Percentiles rank a stretch among this genome's conserved stretches.
Evolutionary conservation across 108 stramenopile genomes (phyloP).

Genomic region (Conticribra guillardii): DNA sequence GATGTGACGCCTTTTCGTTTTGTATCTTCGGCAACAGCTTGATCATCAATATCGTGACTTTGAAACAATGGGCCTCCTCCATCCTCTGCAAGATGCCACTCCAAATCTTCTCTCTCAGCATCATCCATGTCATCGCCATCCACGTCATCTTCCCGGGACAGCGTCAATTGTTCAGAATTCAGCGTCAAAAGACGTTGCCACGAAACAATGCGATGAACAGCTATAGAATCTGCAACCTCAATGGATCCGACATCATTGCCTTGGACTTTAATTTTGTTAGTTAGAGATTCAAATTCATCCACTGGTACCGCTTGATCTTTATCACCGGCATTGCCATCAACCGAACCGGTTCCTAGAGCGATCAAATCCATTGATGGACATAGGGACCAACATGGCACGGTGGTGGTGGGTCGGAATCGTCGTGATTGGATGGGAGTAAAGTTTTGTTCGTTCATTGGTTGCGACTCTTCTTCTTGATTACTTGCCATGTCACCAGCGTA

Average conservation of each 20-base stretch:
- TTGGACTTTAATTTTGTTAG: background rate
- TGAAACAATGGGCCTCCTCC: slow-evolving; percentile 18
- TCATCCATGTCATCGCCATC: slow-evolving; percentile 5
- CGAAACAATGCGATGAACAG: slow-evolving; percentile 68
- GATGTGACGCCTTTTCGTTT: slow-evolving; percentile 10
- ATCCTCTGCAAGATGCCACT: slow-evolving; percentile 37
- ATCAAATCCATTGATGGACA: slow-evolving; percentile 89
- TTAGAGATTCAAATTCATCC: background rate
- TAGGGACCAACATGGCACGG: slow-evolving; percentile 46
- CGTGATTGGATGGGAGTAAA: slow-evolving; percentile 68
- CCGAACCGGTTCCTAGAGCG: slow-evolving; percentile 37
- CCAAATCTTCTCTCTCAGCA: slow-evolving; percentile 14
- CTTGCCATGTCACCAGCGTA: too few species aligned
- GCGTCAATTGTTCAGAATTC: slow-evolving; percentile 19
- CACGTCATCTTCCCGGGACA: slow-evolving; percentile 19
- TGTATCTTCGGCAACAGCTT: background rate
- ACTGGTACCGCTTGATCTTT: too few species aligned
- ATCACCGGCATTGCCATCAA: background rate
- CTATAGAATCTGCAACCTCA: slow-evolving; percentile 30
- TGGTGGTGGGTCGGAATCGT: slow-evolving; percentile 37
- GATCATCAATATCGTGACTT: background rate
- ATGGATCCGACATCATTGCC: background rate
- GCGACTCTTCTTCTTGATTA: too few species aligned
- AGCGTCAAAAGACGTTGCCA: slow-evolving; percentile 70
- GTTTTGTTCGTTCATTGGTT: too few species aligned